phyloP scores from a whole-genome alignment of 2,329 filamentous ascomycete species.

The Camillea tinctor region DNA sequence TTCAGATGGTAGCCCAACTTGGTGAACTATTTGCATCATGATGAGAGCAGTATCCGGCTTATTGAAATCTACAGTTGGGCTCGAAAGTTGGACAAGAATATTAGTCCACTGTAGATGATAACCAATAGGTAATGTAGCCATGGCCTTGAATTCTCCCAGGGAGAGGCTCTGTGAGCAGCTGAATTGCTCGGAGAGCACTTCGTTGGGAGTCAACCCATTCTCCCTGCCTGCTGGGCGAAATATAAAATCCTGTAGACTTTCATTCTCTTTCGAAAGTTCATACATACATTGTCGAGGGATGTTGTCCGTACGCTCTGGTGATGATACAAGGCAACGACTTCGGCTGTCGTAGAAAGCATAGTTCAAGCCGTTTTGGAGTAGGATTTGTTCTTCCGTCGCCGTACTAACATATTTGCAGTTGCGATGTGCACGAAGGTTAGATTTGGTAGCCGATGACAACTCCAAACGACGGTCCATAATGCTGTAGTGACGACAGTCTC shows the following conservation, averaged over 20 bases:
- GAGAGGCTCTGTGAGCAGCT: conserved; percentile 48
- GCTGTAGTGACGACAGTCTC: no score
- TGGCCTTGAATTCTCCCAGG: conserved; percentile 52
- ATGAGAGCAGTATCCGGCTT: conserved; percentile 47
- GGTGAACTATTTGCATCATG: conserved; percentile 48
- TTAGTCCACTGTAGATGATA: conserved; percentile 54
- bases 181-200: conserved; percentile 48
- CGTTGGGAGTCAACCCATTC: conserved; percentile 43
- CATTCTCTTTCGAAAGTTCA: conserved; percentile 31
- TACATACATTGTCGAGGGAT: conserved; percentile 40
- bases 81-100: conserved; percentile 49
- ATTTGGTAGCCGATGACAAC: conserved; percentile 15
- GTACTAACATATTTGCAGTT: neutral
- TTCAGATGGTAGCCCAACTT: conserved; percentile 40
- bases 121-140: conserved; percentile 49
- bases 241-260: conserved; percentile 40
- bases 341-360: conserved; percentile 39
- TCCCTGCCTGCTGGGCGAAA: conserved; percentile 26
- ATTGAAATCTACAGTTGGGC: conserved; percentile 49
- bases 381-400: conserved; percentile 35
- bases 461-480: neutral
- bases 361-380: conserved; percentile 43
- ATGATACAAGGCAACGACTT: conserved; percentile 8
- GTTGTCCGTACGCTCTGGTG: conserved; percentile 17
- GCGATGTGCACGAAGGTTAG: conserved; percentile 18